A percentile compares a stretch with the other conserved stretches of the same genome.
These are phyloP conservation scores for Vigna reflexopilosa DNA, from an alignment of 306 rosid genomes.

Conservation along the genomic window DNA sequence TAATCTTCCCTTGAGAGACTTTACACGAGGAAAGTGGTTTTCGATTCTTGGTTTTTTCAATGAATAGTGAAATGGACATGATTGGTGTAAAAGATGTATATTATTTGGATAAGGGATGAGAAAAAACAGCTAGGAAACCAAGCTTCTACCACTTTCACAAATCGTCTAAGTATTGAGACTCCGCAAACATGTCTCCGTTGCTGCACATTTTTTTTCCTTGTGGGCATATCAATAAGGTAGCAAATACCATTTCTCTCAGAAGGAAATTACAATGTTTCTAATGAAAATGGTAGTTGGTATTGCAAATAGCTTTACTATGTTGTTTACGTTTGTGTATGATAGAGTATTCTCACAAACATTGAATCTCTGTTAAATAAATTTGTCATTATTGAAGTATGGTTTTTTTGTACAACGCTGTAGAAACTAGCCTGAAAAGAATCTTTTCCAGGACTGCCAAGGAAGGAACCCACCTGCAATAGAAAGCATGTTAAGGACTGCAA, in stretches of 20 bases:
- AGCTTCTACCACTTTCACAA: neutral
- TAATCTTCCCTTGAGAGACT: neutral
- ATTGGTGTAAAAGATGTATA: neutral
- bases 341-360: slow-evolving; percentile 8
- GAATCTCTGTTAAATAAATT: slow-evolving; percentile 18
- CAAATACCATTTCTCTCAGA: slow-evolving; percentile 7
- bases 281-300: slow-evolving; percentile 3
- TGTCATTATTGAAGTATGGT: slow-evolving; percentile 12
- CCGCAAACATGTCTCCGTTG: neutral
- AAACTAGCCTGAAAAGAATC: slow-evolving; percentile 79
- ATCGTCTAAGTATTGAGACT: neutral
- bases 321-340: slow-evolving; percentile 25
- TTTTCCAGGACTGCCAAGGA: slow-evolving; percentile 97
- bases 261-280: slow-evolving; percentile 1
- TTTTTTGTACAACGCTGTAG: slow-evolving; percentile 19
- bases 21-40: neutral
- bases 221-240: neutral
- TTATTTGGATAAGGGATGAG: neutral
- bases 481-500: slow-evolving; percentile 16
- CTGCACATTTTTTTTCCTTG: neutral
- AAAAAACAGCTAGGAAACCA: slow-evolving; percentile 11
- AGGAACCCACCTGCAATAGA: slow-evolving; percentile 81
- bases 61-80: neutral
- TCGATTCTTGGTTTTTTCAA: neutral
- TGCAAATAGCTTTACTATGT: slow-evolving; percentile 24